phyloP scores from a whole-genome alignment of 768 basidiomycete genomes.

The Russula brevipes region DNA sequence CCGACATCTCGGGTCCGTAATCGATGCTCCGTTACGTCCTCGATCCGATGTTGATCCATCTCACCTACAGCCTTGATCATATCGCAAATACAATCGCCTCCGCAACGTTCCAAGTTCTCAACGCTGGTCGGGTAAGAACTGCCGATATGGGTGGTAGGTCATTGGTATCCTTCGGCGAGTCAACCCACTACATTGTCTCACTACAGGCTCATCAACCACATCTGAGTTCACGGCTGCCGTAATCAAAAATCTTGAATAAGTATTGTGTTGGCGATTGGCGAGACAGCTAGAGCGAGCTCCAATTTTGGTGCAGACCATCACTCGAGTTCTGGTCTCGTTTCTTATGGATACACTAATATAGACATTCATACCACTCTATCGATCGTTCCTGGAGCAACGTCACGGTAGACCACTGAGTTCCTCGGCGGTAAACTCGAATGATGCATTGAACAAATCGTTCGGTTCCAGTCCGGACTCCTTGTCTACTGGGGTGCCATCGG shows the following conservation, averaged over 20 bases:
- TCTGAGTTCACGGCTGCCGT: constrained; percentile 93
- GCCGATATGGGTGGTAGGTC: constrained; percentile 90
- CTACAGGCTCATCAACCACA: constrained; percentile 78
- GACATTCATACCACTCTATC: constrained; percentile 7
- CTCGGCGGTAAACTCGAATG: constrained; percentile 42
- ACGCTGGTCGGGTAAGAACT: constrained; percentile 81
- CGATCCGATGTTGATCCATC: constrained; percentile 15
- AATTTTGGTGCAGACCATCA: background rate
- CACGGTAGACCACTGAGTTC: constrained; percentile 22
- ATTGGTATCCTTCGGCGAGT: background rate
- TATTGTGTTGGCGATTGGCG: background rate
- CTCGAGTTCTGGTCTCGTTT: constrained; percentile 2
- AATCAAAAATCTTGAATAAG: constrained; percentile 64
- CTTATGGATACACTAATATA: constrained; percentile 24
- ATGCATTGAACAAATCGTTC: constrained; percentile 36
- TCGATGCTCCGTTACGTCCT: constrained; percentile 20
- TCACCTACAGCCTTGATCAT: constrained; percentile 64
- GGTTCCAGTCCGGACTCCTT: background rate
- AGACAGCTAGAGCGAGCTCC: background rate
- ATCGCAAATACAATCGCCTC: constrained; percentile 92
- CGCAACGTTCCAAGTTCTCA: constrained; percentile 90
- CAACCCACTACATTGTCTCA: constrained; percentile 19
- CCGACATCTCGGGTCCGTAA: constrained; percentile 81
- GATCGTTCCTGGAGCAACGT: background rate
- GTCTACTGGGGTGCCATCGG: background rate